A percentile compares a stretch with the other conserved stretches of the same genome.
Conservation (phyloP, 192 early-diverging fungal genomes). For the Mortierella antarctica region DNA sequence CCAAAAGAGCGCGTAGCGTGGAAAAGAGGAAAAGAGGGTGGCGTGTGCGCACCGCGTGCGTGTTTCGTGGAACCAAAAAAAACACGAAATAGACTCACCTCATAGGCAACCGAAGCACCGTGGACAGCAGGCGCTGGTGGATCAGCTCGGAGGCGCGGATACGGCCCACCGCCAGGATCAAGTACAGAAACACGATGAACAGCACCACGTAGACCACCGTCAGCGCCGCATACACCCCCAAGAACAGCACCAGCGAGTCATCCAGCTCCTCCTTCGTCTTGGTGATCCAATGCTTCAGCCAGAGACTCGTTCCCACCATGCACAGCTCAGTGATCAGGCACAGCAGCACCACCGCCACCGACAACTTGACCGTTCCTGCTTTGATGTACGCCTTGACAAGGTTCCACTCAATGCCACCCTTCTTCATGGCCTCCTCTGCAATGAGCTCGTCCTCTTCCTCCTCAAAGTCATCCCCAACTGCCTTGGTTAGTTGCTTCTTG, state of each 20-base stretch:
- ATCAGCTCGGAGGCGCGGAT: constrained; percentile 41
- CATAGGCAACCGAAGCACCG: constrained; percentile 69
- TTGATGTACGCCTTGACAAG: constrained; percentile 30
- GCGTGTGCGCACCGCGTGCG: not conserved
- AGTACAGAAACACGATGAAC: constrained; percentile 18
- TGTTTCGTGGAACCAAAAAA: not conserved
- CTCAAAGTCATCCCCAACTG: not conserved
- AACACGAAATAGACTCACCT: constrained; percentile 56
- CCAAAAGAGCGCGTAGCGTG: too few species aligned
- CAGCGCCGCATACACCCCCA: constrained; percentile 17
- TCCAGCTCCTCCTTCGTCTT: constrained; percentile 35
- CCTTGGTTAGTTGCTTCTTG: not conserved
- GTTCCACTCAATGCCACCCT: constrained; percentile 32
- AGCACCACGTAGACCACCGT: constrained; percentile 10
- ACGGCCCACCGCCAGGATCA: constrained; percentile 20
- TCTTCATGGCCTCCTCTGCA: constrained; percentile 44
- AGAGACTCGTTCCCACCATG: constrained; percentile 9
- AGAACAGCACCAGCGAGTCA: constrained; percentile 22
- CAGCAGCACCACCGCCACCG: not conserved
- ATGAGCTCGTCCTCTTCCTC: constrained; percentile 41
- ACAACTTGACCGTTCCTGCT: constrained; percentile 3
- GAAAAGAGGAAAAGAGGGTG: not conserved
- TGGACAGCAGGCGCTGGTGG: constrained; percentile 16
- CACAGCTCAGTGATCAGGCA: constrained; percentile 9
- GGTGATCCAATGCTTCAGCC: constrained; percentile 42